Conservation (phyloP, 1,284 basidiomycete species). For the Trametes pubescens region DNA sequence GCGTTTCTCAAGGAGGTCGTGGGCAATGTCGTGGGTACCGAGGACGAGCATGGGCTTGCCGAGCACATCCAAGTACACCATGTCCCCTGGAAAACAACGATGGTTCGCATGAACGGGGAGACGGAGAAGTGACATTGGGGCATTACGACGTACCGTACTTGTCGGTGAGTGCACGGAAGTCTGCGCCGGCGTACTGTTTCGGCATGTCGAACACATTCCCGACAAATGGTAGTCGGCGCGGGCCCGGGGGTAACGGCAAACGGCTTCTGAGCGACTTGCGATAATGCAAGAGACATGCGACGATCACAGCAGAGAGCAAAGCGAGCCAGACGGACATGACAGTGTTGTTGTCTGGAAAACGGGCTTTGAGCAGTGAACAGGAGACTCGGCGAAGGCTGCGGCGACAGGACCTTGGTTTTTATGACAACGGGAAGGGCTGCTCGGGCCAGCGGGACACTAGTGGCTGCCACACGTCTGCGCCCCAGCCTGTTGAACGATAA, state of each 20-base stretch:
- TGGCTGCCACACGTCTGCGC: too few species aligned
- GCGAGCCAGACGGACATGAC: background rate
- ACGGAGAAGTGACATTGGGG: background rate
- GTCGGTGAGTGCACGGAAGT: background rate
- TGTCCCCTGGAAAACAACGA: slow-evolving; percentile 24
- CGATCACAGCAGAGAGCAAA: background rate
- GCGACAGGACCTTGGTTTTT: too few species aligned
- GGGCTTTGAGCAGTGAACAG: too few species aligned
- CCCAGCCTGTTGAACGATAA: too few species aligned
- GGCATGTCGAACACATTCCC: slow-evolving; percentile 21
- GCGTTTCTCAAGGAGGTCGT: slow-evolving; percentile 33
- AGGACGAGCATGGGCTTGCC: slow-evolving; percentile 38
- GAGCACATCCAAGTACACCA: slow-evolving; percentile 38
- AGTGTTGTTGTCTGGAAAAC: too few species aligned
- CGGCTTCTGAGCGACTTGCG: background rate
- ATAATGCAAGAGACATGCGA: background rate
- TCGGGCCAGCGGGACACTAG: too few species aligned
- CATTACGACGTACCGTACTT: slow-evolving; percentile 12
- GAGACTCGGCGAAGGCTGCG: too few species aligned
- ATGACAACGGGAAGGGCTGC: too few species aligned
- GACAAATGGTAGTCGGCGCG: slow-evolving; percentile 13
- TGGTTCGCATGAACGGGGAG: background rate
- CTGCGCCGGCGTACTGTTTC: background rate
- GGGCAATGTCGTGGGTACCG: slow-evolving; percentile 31
- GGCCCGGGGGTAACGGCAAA: slow-evolving; percentile 14